phyloP scores from a whole-genome alignment of 2,329 filamentous ascomycete genomes.

The Colletotrichum sp. region DNA sequence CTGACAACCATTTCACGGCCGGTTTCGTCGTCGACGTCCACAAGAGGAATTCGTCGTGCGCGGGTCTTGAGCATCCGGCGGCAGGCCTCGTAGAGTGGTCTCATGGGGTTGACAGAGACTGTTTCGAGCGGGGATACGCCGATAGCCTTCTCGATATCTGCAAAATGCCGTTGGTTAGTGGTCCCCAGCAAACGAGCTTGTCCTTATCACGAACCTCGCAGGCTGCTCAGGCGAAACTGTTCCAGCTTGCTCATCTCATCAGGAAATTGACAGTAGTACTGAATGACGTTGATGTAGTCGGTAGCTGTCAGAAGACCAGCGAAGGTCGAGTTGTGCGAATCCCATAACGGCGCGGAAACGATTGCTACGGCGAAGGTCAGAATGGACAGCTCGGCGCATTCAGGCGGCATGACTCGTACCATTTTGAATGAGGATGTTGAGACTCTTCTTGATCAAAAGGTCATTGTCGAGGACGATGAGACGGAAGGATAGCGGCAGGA shows the following conservation, averaged over 20 bases:
- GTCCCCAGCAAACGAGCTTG: background rate
- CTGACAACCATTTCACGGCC: constrained; percentile 91
- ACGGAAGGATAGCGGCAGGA: constrained; percentile 93
- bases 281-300: constrained; percentile 98
- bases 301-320: constrained; percentile 93
- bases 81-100: constrained; percentile 93
- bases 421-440: constrained; percentile 95
- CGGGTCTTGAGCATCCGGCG: constrained; percentile 92
- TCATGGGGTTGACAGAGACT: constrained; percentile 90
- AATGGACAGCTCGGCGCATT: constrained; percentile 14
- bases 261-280: constrained; percentile 98
- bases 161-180: constrained; percentile 7
- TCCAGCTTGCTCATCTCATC: constrained; percentile 89
- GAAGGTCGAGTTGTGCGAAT: constrained; percentile 90
- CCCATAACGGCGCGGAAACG: constrained; percentile 96
- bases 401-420: constrained; percentile 55
- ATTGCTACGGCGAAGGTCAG: constrained; percentile 67
- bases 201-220: constrained; percentile 70
- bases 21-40: constrained; percentile 94
- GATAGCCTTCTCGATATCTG: constrained; percentile 95
- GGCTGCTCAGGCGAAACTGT: constrained; percentile 88
- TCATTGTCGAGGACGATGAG: constrained; percentile 96
- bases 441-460: constrained; percentile 93
- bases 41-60: constrained; percentile 89
- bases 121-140: constrained; percentile 92